Evolutionary conservation across 352 stramenopile genomes (phyloP), one percentile per base, ranked within the genome.

Genomic region (Thraustochytrium striatum): DNA sequence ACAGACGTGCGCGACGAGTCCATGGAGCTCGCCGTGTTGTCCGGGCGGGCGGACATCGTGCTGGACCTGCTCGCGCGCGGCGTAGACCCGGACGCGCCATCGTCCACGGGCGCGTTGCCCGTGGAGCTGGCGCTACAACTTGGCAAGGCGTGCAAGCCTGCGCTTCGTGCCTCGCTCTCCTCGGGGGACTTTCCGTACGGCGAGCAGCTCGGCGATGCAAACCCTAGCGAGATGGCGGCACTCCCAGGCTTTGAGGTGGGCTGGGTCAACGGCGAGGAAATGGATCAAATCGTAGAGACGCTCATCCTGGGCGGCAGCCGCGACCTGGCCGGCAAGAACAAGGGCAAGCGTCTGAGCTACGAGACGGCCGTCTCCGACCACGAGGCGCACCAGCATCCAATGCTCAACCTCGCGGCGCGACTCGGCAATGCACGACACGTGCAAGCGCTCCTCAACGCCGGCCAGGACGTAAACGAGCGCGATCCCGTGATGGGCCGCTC

Each of bases 391-490:
- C 65, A 75, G 8, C 65, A 75, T n/a, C 50, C 65, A 8, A 75
- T 75, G 65, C 65, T 75, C 9, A 75, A 75, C 47, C 65, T 75
- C 16, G 65, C 65, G 9, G 65, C 65, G 16, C 44, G 52, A 0
- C 41, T 75, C 21, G 65, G 65, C 16, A 75, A 75, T 30, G 65
- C 65, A 30, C 44, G 65, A 1, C 65, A 75, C 50, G 65, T 75
- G 11, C 30, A 75, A n/a, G 65, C 65, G 33, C 65, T 75, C 36
- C 9, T 75, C 21, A 43, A 35, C 2, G 65, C 65, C 5, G 65
- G 65, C 41, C 30, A 30, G 8, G 65, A 75, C 25, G 52, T 75
- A 11, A 75, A 75, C 36, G 65, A 75, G 47, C 52, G 44, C n/a
- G 65, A 75, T 32, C 65, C 65, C 1, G 43, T 25, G 28, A 75